Percentiles rank a stretch among this genome's conserved stretches.
phyloP scores from a whole-genome alignment of 768 basidiomycete genomes.

The Lentinula lateritia region DNA sequence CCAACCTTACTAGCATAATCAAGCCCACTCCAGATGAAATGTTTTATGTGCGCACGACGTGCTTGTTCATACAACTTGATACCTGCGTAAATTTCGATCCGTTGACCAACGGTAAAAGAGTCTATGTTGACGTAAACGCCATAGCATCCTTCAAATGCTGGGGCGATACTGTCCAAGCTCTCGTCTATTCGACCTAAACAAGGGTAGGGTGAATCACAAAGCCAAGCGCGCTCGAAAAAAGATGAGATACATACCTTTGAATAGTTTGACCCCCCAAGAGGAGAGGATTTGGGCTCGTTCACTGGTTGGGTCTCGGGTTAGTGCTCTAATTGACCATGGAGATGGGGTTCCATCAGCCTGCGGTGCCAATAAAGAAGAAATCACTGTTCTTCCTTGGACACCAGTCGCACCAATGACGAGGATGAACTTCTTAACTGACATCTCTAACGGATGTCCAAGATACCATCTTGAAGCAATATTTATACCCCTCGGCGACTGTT shows the following conservation, averaged over 20 bases:
- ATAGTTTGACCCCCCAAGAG: slow-evolving; percentile 26
- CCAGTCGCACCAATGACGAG: slow-evolving; percentile 43
- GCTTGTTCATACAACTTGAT: slow-evolving; percentile 2
- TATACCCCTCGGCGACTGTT: not conserved
- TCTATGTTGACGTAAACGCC: slow-evolving; percentile 14
- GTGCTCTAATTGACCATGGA: slow-evolving; percentile 35
- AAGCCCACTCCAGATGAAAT: slow-evolving; percentile 6
- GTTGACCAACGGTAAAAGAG: slow-evolving; percentile 4
- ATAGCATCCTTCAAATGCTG: slow-evolving; percentile 29
- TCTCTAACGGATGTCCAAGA: not conserved
- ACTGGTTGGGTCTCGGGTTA: slow-evolving; percentile 30
- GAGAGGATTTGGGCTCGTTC: slow-evolving; percentile 28
- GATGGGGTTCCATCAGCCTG: slow-evolving; percentile 31
- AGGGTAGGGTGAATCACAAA: not conserved
- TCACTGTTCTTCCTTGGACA: slow-evolving; percentile 36
- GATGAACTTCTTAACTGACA: slow-evolving; percentile 25
- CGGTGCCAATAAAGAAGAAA: slow-evolving; percentile 30
- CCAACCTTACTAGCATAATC: slow-evolving; percentile 4
- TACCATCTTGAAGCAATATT: not conserved
- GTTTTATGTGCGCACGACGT: not conserved
- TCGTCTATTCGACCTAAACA: not conserved
- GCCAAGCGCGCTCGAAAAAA: no score
- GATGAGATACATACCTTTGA: not conserved
- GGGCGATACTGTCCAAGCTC: slow-evolving; percentile 21
- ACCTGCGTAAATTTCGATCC: slow-evolving; percentile 1